phyloP scores from a whole-genome alignment of 1,139 yeast genomes.

The Torulaspora globosa region DNA sequence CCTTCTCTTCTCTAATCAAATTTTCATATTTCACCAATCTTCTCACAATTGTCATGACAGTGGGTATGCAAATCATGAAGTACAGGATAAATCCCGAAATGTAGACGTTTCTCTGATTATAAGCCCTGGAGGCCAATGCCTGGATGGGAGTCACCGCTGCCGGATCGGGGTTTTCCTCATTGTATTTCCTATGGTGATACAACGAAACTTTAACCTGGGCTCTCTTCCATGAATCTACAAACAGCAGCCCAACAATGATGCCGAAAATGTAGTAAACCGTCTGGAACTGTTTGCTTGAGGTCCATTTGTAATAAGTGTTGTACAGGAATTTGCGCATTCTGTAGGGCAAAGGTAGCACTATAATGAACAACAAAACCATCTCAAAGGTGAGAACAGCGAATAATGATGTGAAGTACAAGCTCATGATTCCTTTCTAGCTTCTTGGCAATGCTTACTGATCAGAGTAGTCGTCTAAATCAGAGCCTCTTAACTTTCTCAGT shows the following conservation, averaged over 20 bases:
- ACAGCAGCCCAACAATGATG: constrained; percentile 49
- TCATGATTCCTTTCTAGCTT: constrained; percentile 26
- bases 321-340: constrained; percentile 48
- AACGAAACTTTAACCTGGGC: constrained; percentile 38
- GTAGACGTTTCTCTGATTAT: constrained; percentile 67
- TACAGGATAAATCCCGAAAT: constrained; percentile 67
- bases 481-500: neutral
- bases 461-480: neutral
- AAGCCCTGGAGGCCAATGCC: constrained; percentile 46
- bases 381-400: constrained; percentile 45
- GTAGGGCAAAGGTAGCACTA: constrained; percentile 62
- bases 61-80: constrained; percentile 54
- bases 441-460: neutral
- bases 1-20: constrained; percentile 32
- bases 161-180: constrained; percentile 20
- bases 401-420: constrained; percentile 38
- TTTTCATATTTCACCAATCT: constrained; percentile 58
- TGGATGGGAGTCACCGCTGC: constrained; percentile 29
- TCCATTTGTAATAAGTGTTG: constrained; percentile 38
- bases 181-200: constrained; percentile 21
- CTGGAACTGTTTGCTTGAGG: constrained; percentile 43
- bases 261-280: constrained; percentile 49
- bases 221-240: constrained; percentile 55
- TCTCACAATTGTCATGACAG: constrained; percentile 52
- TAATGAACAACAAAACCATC: constrained; percentile 49